These are phyloP conservation scores for Fusarium bulbicola DNA, from an alignment of 2,329 filamentous ascomycete species.

Conservation along the genomic window DNA sequence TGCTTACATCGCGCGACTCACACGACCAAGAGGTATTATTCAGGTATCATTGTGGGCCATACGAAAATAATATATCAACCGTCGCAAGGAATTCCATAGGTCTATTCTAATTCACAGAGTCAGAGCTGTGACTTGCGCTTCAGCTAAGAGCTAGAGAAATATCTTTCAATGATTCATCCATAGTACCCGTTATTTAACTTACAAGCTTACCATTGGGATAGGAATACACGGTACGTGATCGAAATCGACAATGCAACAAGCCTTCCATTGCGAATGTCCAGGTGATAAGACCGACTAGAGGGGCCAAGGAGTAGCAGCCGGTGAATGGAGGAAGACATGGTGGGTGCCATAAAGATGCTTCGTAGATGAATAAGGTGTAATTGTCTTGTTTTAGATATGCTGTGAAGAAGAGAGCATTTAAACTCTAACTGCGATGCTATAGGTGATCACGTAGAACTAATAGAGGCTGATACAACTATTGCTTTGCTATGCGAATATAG, in stretches of 20 bases:
- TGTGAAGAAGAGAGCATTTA: not conserved
- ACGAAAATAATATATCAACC: too few relatives aligned
- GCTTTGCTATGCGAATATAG: not conserved
- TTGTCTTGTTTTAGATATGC: accelerated
- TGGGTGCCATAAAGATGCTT: accelerated
- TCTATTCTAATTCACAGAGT: too few relatives aligned
- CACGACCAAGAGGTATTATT: accelerated
- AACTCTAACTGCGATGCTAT: accelerated
- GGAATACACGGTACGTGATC: too few relatives aligned
- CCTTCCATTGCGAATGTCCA: not conserved
- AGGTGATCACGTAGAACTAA: accelerated
- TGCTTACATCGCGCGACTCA: too few relatives aligned
- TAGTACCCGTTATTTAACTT: too few relatives aligned
- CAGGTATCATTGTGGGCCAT: accelerated
- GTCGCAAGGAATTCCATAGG: accelerated
- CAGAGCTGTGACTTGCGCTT: too few relatives aligned
- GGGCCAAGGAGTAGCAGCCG: not conserved
- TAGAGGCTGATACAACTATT: accelerated
- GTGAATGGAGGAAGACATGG: not conserved
- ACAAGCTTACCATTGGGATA: too few relatives aligned
- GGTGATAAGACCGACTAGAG: not conserved
- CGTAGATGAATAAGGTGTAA: accelerated
- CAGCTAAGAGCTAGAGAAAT: too few relatives aligned
- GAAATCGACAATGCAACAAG: too few relatives aligned
- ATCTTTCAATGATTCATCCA: accelerated